Evolutionary conservation across 176 grass and related monocot species (phyloP).

Genomic region (Oryza meyeriana): DNA sequence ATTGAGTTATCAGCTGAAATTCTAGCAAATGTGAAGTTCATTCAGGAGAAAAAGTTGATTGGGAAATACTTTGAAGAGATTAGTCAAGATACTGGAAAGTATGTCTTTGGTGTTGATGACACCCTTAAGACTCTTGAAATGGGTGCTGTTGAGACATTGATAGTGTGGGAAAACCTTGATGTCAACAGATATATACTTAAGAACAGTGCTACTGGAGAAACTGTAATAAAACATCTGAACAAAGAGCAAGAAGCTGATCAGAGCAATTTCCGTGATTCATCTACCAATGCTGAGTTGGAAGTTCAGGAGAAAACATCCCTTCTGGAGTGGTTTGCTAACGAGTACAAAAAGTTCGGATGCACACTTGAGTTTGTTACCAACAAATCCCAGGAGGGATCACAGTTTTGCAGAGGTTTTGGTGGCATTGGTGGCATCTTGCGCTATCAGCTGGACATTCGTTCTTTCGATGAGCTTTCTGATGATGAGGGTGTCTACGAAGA

Average conservation of each 20-base stretch:
- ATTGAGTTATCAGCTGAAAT: conserved; percentile 78
- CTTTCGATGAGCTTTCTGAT: conserved; percentile 73
- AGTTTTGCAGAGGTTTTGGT: conserved; percentile 76
- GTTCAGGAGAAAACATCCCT: conserved; percentile 65
- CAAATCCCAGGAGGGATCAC: conserved; percentile 73
- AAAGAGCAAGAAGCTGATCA: conserved; percentile 70
- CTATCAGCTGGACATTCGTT: conserved; percentile 68
- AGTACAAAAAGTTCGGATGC: conserved; percentile 79
- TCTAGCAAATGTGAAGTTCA: conserved; percentile 75
- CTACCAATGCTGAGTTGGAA: conserved; percentile 61
- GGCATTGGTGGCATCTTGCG: conserved; percentile 69
- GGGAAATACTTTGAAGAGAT: conserved; percentile 87
- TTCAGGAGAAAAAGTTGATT: conserved; percentile 80
- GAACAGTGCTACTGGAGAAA: conserved; percentile 55
- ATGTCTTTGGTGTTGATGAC: conserved; percentile 78
- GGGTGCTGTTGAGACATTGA: conserved; percentile 72
- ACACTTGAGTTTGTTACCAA: conserved; percentile 83
- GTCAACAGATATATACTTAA: conserved; percentile 69
- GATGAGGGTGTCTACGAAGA: conserved; percentile 63
- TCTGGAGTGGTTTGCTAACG: conserved; percentile 80
- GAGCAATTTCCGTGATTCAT: conserved; percentile 57
- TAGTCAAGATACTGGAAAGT: conserved; percentile 72
- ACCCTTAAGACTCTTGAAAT: conserved; percentile 76
- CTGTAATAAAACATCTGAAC: conserved; percentile 55
- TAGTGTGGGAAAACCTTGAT: conserved; percentile 84